Conservation (phyloP, 2,329 filamentous ascomycete genomes). For the Talaromyces piceae region DNA sequence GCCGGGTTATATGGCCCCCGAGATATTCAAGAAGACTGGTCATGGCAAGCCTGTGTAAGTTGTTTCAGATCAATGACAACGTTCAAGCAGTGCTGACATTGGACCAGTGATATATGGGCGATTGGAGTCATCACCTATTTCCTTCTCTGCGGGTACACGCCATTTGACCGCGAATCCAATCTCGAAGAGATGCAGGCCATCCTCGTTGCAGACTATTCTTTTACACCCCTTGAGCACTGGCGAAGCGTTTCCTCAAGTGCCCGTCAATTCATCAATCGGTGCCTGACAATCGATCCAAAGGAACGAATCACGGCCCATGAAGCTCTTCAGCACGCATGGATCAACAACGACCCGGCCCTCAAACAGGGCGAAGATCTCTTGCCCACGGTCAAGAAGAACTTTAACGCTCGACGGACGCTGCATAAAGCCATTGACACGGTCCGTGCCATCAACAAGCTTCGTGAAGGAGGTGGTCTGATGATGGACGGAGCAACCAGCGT, state of each 20-base stretch:
- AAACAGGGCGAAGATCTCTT: slow-evolving; percentile 47
- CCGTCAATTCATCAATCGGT: slow-evolving; percentile 86
- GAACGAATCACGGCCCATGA: slow-evolving; percentile 87
- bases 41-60: slow-evolving; percentile 87
- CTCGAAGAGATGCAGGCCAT: slow-evolving; percentile 99
- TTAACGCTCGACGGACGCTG: slow-evolving; percentile 58
- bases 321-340: slow-evolving; percentile 59
- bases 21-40: slow-evolving; percentile 98
- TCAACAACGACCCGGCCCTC: slow-evolving; percentile 45
- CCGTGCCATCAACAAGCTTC: slow-evolving; percentile 59
- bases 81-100: neutral
- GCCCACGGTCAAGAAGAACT: slow-evolving; percentile 63
- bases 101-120: slow-evolving; percentile 76
- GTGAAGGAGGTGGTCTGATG: slow-evolving; percentile 55
- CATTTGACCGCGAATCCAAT: slow-evolving; percentile 94
- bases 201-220: slow-evolving; percentile 90
- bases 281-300: slow-evolving; percentile 81
- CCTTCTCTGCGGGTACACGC: slow-evolving; percentile 93
- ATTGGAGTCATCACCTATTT: slow-evolving; percentile 99
- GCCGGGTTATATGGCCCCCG: slow-evolving; percentile 97
- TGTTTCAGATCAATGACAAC: neutral
- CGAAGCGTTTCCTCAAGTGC: slow-evolving; percentile 78
- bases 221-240: slow-evolving; percentile 94
- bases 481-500: slow-evolving; percentile 54
- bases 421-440: slow-evolving; percentile 64